These are phyloP conservation scores for Tricholomella constricta DNA, from an alignment of 768 basidiomycete genomes.

Conservation along the genomic window DNA sequence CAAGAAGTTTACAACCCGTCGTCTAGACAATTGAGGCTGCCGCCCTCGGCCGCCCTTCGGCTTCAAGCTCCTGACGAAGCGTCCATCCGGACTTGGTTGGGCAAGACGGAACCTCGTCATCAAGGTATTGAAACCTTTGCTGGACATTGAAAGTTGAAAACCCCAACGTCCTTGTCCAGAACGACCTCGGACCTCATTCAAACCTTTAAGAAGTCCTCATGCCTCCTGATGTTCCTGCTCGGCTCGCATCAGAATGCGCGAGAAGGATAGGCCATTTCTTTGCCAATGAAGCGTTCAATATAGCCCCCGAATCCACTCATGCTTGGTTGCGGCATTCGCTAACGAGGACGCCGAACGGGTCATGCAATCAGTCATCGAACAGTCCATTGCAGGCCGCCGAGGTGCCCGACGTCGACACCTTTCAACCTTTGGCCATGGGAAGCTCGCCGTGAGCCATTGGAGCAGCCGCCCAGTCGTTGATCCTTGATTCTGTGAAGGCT, in stretches of 20 bases:
- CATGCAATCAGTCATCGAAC: slow-evolving; percentile 3
- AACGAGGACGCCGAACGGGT: slow-evolving; percentile 8
- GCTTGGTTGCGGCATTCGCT: neutral
- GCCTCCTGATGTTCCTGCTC: neutral
- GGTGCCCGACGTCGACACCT: slow-evolving; percentile 12
- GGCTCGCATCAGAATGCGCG: neutral
- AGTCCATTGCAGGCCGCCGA: slow-evolving; percentile 10
- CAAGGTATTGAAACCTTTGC: neutral
- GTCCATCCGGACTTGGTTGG: neutral
- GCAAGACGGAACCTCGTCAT: slow-evolving; percentile 1
- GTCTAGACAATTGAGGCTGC: slow-evolving; percentile 9
- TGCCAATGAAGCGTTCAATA: slow-evolving; percentile 1
- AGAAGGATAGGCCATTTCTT: slow-evolving; percentile 3
- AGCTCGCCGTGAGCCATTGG: slow-evolving; percentile 15
- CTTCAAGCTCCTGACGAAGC: neutral
- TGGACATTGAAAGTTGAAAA: neutral
- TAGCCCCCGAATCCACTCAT: neutral
- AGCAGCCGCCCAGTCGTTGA: slow-evolving; percentile 4
- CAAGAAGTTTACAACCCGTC: neutral
- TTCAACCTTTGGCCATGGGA: no score
- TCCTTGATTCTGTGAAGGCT: neutral
- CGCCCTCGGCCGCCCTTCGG: neutral
- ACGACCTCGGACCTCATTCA: slow-evolving; percentile 1
- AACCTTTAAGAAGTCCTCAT: slow-evolving; percentile 6
- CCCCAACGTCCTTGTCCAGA: slow-evolving; percentile 4